These are phyloP conservation scores for Emergomyces orientalis DNA, from an alignment of 2,329 filamentous ascomycete species.

Conservation along the genomic window DNA sequence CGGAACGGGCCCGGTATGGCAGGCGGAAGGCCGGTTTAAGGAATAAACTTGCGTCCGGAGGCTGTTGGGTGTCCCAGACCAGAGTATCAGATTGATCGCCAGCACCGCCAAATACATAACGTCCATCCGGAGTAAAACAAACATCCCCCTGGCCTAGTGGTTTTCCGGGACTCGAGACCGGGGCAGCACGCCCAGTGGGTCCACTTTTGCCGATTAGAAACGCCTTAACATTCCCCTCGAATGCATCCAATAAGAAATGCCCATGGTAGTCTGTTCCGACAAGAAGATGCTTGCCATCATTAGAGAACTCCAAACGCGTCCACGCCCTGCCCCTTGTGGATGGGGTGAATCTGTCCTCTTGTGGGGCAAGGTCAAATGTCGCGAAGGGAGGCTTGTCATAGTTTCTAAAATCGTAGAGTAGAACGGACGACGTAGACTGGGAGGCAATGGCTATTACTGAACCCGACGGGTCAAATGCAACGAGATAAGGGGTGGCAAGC, in stretches of 20 bases:
- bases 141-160: conserved; percentile 58
- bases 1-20: conserved; percentile 46
- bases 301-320: conserved; percentile 91
- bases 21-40: conserved; percentile 34
- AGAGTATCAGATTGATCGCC: conserved; percentile 59
- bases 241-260: conserved; percentile 90
- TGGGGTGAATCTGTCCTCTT: conserved; percentile 47
- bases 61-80: conserved; percentile 70
- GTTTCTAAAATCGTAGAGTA: conserved; percentile 89
- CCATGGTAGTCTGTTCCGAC: conserved; percentile 74
- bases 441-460: conserved; percentile 85
- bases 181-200: conserved; percentile 41
- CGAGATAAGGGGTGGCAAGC: conserved; percentile 69
- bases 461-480: conserved; percentile 85
- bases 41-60: conserved; percentile 47
- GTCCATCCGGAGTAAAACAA: conserved; percentile 81
- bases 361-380: conserved; percentile 62
- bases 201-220: conserved; percentile 50
- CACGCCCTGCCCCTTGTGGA: conserved; percentile 49
- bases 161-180: conserved; percentile 47
- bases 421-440: conserved; percentile 64
- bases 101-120: conserved; percentile 76
- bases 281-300: conserved; percentile 82
- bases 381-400: conserved; percentile 87
- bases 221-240: conserved; percentile 68